Base-by-base conservation (phyloP, 2,329 filamentous ascomycete genomes). In the Fusarium pilosicola region DNA sequence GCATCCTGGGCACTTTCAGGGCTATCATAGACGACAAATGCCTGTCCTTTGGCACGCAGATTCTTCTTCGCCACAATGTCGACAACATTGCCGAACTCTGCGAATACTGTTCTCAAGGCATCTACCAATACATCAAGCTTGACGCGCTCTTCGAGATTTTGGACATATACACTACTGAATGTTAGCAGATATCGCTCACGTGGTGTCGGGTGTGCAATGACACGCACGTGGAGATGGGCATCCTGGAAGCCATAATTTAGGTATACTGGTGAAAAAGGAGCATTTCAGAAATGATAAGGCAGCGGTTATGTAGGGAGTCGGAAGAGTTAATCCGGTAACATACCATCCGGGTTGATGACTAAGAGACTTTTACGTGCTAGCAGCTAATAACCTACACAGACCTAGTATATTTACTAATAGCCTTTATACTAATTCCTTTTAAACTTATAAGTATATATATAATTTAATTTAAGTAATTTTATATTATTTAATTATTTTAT, bases 81-180 rank as follows among this genome's bases (percentile, higher is more conserved):
- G 76, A 97, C 84, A 70, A 97, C 90, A 65, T 87, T 91, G 73
- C 96, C 96, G 83, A 96, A 98, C 82, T 97, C 94, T 72, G 91
- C 91, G 84, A 98, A 98, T 78, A 98, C 88, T 72, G 92, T 90
- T 28, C 84, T 85, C 22, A 99, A 88, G 0, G 93, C 89, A 74
- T 92, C 89, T 74, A 92, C 93, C 61, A 98, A 87, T 15, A 90
- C 84, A 39, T 95, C 92, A 65, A 94, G 87, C 82, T 97, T 97
- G 83, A 97, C 91, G 80, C 93, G 91, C 86, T 98, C 96, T 84
- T 98, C 94, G 67, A 99, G 91, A 81, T 98, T 98, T 78, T 92
- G 93, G 63, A 91, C 88, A 78, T 92, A 92, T 60, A 92, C 89
- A 70, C 90, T 92, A 80, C 56, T 38, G 61, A 20, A 61, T 20